Evolutionary conservation across 805 yeast species (phyloP), one percentile per base, ranked within the genome.

Genomic region (Jamesozyma jinghongensis): DNA sequence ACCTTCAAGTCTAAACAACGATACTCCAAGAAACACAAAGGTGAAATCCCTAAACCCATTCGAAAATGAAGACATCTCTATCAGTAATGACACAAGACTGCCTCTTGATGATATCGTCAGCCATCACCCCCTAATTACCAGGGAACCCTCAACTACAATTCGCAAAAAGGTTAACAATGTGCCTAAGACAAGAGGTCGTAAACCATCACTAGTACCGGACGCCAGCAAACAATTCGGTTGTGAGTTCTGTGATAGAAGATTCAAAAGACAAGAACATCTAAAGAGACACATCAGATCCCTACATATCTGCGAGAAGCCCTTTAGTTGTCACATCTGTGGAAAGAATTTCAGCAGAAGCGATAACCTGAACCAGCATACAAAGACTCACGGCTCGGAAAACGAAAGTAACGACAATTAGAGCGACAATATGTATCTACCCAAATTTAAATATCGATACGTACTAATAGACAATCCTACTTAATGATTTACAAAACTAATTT

Each of bases 221-320:
- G 69, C 66, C 47, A 45, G 54, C 12, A 79, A 79, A 59, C 75
- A 75, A 32, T 81, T 71, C 54, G 73, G 73, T 25, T 81, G 88
- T 57, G 73, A 73, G 26, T 72, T 69, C 52, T 81, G 90, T 57
- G 68, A 73, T 36, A 69, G 88, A 49, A 57, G 74, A 35, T 82
- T 82, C 62, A 77, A 79, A 54, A 69, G 92, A 49, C 85, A 81
- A 56, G 92, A 82, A 53, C 92, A 82, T 58, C 62, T 82, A 50
- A 80, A 79, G 56, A 69, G 92, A 44, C 92, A 82, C 52, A 74
- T 78, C 55, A 65, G 88, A 43, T 77, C 85, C 16, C 66, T 82
- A 44, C 92, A 82, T 53, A 80, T 82, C 27, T 70, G 78, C 41
- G 85, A 79, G 42, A 81, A 79, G 57, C 90, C 86, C 0, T 79